Conservation (phyloP, 768 basidiomycete genomes). For the Russula lepida region DNA sequence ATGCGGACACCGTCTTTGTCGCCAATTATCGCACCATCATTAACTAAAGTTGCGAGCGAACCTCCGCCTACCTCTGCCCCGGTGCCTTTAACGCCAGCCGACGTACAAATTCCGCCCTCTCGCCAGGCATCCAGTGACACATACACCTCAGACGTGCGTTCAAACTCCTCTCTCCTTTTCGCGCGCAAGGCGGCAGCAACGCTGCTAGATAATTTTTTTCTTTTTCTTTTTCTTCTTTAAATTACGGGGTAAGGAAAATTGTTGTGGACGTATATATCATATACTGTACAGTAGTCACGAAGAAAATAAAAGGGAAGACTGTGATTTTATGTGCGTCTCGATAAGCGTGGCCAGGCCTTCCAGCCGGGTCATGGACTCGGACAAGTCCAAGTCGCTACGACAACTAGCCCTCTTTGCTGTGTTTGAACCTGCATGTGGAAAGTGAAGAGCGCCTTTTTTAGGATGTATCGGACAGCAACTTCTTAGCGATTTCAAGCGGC, state of each 20-base stretch:
- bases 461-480: too few relatives aligned
- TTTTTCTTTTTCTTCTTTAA: background rate
- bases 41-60: conserved; percentile 11
- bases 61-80: conserved; percentile 1
- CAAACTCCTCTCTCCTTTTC: background rate
- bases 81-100: conserved; percentile 13
- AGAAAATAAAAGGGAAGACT: background rate
- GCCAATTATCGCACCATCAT: conserved; percentile 21
- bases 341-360: too few relatives aligned
- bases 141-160: conserved; percentile 29
- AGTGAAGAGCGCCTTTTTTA: too few relatives aligned
- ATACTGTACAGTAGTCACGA: background rate
- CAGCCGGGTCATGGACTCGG: too few relatives aligned
- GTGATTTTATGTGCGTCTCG: background rate
- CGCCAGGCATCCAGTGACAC: conserved; percentile 21
- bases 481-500: too few relatives aligned
- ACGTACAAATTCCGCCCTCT: conserved; percentile 22
- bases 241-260: background rate
- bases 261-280: background rate
- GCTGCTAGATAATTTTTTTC: conserved; percentile 29
- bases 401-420: too few relatives aligned
- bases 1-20: conserved; percentile 24
- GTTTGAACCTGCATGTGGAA: too few relatives aligned
- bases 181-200: conserved; percentile 68
- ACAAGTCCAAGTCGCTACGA: too few relatives aligned